Percentiles rank a stretch among this genome's conserved stretches.
Evolutionary conservation across 306 rosid species (phyloP).

Genomic region (Echinosophora koreensis): DNA sequence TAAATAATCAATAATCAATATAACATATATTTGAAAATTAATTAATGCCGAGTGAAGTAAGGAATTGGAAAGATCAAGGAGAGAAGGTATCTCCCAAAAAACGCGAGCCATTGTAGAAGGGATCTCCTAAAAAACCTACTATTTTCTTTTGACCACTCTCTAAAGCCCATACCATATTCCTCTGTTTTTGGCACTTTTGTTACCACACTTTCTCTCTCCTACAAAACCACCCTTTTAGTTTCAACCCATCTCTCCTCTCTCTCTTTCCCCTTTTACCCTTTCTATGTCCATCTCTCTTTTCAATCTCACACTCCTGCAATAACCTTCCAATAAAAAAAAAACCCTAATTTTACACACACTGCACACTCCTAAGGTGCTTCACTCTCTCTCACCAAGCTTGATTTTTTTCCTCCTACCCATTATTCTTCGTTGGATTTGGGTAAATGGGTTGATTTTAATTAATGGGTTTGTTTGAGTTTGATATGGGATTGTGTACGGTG

Average conservation of each 20-base stretch:
- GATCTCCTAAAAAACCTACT: slow-evolving; percentile 77
- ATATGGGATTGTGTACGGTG: slow-evolving; percentile 7
- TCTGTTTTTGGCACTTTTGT: slow-evolving; percentile 45
- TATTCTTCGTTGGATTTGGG: background rate
- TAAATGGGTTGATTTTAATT: slow-evolving; percentile 10
- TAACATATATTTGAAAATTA: too few relatives aligned
- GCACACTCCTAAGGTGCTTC: slow-evolving; percentile 61
- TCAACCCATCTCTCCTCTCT: slow-evolving; percentile 1
- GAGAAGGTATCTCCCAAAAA: slow-evolving; percentile 11
- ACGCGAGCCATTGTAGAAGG: slow-evolving; percentile 44
- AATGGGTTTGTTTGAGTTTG: background rate
- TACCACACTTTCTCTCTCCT: slow-evolving; percentile 35
- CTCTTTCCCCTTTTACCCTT: background rate
- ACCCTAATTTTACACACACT: slow-evolving; percentile 65
- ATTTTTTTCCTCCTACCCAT: background rate
- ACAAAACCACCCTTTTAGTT: slow-evolving; percentile 32
- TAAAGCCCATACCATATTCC: slow-evolving; percentile 41
- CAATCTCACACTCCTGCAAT: slow-evolving; percentile 48
- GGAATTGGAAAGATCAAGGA: background rate
- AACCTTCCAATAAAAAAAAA: slow-evolving; percentile 56
- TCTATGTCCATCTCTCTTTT: slow-evolving; percentile 20
- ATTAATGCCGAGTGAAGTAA: too few relatives aligned
- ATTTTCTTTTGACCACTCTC: slow-evolving; percentile 58
- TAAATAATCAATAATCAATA: too few relatives aligned
- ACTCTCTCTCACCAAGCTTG: slow-evolving; percentile 8